phyloP scores from a whole-genome alignment of 2,329 filamentous ascomycete species.

The Graphilbum sp. region DNA sequence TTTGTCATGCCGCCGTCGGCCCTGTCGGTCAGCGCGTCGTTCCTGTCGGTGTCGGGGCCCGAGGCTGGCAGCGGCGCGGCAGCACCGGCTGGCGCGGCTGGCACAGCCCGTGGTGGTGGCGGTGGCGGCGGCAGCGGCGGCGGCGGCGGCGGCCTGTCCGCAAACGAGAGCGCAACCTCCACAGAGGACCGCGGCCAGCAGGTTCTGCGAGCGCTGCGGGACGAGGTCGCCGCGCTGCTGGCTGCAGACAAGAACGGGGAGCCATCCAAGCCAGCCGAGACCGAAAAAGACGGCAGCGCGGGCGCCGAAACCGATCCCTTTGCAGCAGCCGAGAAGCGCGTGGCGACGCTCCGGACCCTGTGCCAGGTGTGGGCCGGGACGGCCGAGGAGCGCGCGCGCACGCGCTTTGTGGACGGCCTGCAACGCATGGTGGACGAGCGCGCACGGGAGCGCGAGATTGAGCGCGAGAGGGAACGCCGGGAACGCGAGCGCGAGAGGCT shows the following conservation, averaged over 20 bases:
- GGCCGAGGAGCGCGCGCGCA: conserved; percentile 75
- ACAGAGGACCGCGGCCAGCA: conserved; percentile 79
- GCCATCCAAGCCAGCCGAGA: not conserved
- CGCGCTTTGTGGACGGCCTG: conserved; percentile 66
- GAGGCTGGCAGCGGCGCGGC: conserved; percentile 41
- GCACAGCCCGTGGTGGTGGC: conserved; percentile 24
- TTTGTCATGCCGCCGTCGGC: conserved; percentile 86
- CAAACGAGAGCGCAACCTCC: not conserved
- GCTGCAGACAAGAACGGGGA: not conserved
- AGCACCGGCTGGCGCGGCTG: not conserved
- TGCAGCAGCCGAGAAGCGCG: conserved; percentile 54
- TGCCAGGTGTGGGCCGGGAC: conserved; percentile 87
- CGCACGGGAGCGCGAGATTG: conserved; percentile 8
- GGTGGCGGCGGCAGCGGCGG: conserved; percentile 22
- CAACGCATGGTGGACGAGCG: conserved; percentile 60
- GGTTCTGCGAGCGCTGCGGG: conserved; percentile 51
- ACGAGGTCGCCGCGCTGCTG: conserved; percentile 56
- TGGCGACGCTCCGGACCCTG: conserved; percentile 63
- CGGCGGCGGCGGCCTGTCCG: not conserved
- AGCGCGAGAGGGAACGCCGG: conserved; percentile 3
- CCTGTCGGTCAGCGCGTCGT: conserved; percentile 64
- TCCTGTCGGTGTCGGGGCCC: conserved; percentile 79
- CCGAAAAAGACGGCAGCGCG: not conserved
- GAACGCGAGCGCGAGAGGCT: not conserved
- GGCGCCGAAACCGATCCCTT: not conserved